phyloP scores from a whole-genome alignment of 768 basidiomycete species.

The Tylopilus sp. region DNA sequence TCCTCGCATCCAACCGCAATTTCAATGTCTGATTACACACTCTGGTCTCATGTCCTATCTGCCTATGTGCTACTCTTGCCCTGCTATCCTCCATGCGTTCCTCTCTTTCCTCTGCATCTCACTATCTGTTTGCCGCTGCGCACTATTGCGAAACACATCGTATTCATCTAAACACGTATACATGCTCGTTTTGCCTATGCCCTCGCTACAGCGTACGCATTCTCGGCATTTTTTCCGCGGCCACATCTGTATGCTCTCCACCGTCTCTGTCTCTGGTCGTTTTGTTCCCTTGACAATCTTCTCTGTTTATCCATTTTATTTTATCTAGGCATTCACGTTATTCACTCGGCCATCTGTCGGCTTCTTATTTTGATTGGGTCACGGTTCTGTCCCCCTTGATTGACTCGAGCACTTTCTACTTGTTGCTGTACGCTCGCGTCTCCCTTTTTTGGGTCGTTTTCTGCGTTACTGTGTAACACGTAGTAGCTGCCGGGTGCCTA shows the following conservation, averaged over 20 bases:
- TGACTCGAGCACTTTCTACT: conserved; percentile 28
- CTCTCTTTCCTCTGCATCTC: conserved; percentile 16
- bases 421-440: conserved; percentile 31
- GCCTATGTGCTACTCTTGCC: conserved; percentile 35
- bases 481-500: conserved; percentile 35
- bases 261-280: conserved; percentile 14
- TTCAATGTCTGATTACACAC: conserved; percentile 39
- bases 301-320: conserved; percentile 27
- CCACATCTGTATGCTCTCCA: conserved; percentile 27
- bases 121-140: conserved; percentile 27
- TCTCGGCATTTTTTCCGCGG: conserved; percentile 20
- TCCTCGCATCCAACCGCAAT: conserved; percentile 33
- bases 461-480: conserved; percentile 33
- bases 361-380: conserved; percentile 28
- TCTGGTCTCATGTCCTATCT: conserved; percentile 35
- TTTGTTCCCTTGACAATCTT: conserved; percentile 24
- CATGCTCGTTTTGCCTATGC: conserved; percentile 35
- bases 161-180: conserved; percentile 32
- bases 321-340: conserved; percentile 32
- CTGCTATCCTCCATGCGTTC: conserved; percentile 38
- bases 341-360: conserved; percentile 25
- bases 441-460: conserved; percentile 23
- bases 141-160: conserved; percentile 35
- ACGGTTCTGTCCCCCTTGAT: conserved; percentile 16
- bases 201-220: conserved; percentile 16